Evolutionary conservation across 257 asterid species (phyloP).

Genomic region (Nicotiana noctiflora): DNA sequence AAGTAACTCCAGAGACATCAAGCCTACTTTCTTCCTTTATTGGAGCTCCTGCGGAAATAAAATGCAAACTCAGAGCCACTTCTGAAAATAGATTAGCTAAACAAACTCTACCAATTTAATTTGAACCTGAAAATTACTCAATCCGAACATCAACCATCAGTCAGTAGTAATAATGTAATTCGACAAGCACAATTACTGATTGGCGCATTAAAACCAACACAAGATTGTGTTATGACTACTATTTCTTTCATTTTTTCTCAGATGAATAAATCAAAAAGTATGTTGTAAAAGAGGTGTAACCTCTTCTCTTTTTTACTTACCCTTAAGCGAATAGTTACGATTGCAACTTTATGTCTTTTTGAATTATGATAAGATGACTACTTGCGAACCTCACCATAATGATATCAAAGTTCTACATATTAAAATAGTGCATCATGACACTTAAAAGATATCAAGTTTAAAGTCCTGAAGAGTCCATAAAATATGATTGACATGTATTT

Average conservation of each 20-base stretch:
- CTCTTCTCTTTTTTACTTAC: background rate
- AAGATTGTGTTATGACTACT: background rate
- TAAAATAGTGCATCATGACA: background rate
- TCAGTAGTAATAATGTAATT: background rate
- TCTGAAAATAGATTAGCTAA: background rate
- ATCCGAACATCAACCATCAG: background rate
- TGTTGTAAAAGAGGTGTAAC: background rate
- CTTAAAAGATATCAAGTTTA: background rate
- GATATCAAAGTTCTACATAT: background rate
- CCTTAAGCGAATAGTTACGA: background rate
- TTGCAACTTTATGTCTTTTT: background rate
- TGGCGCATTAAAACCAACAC: background rate
- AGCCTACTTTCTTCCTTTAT: slow-evolving; percentile 16
- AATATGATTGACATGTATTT: background rate
- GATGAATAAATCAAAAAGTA: background rate
- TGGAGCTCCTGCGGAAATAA: slow-evolving; percentile 11
- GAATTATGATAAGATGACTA: background rate
- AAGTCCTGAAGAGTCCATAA: background rate
- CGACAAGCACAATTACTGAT: background rate
- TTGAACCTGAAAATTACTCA: background rate
- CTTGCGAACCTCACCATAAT: background rate
- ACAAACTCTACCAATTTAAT: background rate
- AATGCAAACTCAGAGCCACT: background rate
- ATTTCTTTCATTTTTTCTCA: background rate
- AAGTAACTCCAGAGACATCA: slow-evolving; percentile 32